phyloP scores from a whole-genome alignment of 495 filamentous ascomycete species.

The Rhypophila decipiens region DNA sequence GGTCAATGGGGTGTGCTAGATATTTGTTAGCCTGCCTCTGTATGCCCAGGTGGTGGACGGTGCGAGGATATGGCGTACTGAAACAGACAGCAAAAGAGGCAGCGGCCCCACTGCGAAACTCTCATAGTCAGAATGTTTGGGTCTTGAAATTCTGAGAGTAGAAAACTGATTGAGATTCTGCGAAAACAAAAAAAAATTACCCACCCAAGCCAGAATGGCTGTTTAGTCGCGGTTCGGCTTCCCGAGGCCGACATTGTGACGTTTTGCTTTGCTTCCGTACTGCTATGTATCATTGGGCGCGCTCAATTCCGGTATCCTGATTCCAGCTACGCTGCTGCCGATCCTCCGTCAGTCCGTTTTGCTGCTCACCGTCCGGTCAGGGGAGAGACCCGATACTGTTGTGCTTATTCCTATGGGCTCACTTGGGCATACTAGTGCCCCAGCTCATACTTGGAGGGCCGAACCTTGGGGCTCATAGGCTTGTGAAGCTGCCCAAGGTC shows the following conservation, averaged over 20 bases:
- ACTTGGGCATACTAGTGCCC: too few relatives aligned
- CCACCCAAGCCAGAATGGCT: conserved; percentile 31
- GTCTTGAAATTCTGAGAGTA: background rate
- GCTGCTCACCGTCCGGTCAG: too few relatives aligned
- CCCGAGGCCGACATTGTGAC: background rate
- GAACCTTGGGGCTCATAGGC: too few relatives aligned
- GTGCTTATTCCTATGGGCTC: too few relatives aligned
- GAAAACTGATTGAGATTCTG: background rate
- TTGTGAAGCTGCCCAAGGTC: too few relatives aligned
- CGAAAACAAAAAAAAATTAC: too few relatives aligned
- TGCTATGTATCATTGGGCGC: too few relatives aligned
- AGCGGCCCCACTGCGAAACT: conserved; percentile 30
- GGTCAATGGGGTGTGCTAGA: conserved; percentile 31
- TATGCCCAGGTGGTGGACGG: background rate
- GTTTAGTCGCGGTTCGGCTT: conserved; percentile 13
- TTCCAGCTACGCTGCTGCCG: background rate
- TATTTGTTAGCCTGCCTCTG: background rate
- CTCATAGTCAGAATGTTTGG: background rate
- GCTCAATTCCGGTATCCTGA: too few relatives aligned
- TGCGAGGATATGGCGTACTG: conserved; percentile 20
- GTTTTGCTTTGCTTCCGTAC: too few relatives aligned
- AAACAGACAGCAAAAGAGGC: conserved; percentile 37
- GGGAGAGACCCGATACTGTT: too few relatives aligned
- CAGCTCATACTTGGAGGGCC: too few relatives aligned
- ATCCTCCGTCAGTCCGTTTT: too few relatives aligned